phyloP scores from a whole-genome alignment of 805 yeast species.

The Candida andamanensis region DNA sequence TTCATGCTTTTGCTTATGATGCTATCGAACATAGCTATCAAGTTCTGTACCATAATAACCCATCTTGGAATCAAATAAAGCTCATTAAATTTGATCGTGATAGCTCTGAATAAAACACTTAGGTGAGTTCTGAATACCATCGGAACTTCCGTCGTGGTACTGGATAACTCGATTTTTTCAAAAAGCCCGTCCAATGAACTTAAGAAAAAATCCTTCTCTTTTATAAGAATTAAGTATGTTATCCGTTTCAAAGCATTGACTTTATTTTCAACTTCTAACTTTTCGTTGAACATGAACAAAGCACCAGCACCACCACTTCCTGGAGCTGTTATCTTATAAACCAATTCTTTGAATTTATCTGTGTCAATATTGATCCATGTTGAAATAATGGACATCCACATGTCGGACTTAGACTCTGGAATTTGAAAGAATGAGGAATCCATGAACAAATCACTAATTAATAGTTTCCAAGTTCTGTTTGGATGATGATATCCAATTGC shows the following conservation, averaged over 20 bases:
- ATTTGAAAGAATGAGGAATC: conserved; percentile 54
- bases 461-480: conserved; percentile 56
- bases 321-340: conserved; percentile 3
- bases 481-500: conserved; percentile 29
- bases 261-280: conserved; percentile 52
- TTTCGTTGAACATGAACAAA: conserved; percentile 68
- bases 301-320: conserved; percentile 25
- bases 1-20: conserved; percentile 22
- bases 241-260: conserved; percentile 55
- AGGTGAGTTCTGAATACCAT: conserved; percentile 36
- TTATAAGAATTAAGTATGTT: conserved; percentile 56
- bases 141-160: conserved; percentile 23
- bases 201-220: conserved; percentile 54
- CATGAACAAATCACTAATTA: conserved; percentile 59
- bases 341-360: conserved; percentile 40
- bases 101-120: conserved; percentile 57
- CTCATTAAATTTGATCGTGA: conserved; percentile 57
- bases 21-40: conserved; percentile 43
- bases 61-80: conserved; percentile 65
- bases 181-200: conserved; percentile 45
- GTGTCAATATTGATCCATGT: conserved; percentile 64
- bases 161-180: conserved; percentile 30
- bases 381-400: conserved; percentile 53
- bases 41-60: conserved; percentile 59
- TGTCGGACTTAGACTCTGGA: conserved; percentile 14